Percentiles rank a stretch among this genome's conserved stretches.
phyloP scores from a whole-genome alignment of 139 green algal genomes.

The Asterochloris erici region DNA sequence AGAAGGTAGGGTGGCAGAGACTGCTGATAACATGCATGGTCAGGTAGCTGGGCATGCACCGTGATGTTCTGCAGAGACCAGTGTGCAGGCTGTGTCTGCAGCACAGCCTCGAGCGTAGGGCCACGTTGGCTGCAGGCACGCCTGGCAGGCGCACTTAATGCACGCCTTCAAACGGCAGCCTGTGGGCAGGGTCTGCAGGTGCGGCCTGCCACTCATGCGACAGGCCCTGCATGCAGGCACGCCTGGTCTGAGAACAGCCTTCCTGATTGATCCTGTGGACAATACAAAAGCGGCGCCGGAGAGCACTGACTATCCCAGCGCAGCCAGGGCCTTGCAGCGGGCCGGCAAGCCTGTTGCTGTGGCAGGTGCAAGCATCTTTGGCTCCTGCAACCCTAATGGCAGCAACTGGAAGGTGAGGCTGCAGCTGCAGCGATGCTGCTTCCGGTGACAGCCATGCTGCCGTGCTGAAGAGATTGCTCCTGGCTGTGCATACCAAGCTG shows the following conservation, averaged over 20 bases:
- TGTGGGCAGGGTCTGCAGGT: neutral
- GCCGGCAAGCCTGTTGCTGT: conserved; percentile 30
- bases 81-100: neutral
- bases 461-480: conserved; percentile 17
- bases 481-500: neutral
- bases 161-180: neutral
- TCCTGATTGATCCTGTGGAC: conserved; percentile 66
- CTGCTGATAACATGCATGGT: no score
- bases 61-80: neutral
- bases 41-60: no score
- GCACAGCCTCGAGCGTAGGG: no score
- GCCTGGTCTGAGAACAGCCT: conserved; percentile 31
- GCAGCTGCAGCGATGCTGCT: neutral
- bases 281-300: conserved; percentile 33
- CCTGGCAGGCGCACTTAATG: no score
- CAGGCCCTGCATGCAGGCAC: neutral
- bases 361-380: conserved; percentile 32
- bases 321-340: conserved; percentile 26
- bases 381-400: conserved; percentile 46
- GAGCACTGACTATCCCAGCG: conserved; percentile 36
- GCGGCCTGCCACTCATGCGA: neutral
- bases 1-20: neutral
- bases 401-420: conserved; percentile 35
- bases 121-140: neutral
- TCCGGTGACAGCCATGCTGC: neutral